Percentiles rank a stretch among this genome's conserved stretches.
phyloP scores from a whole-genome alignment of 2,329 filamentous ascomycete genomes.

The Didymella exigua region DNA sequence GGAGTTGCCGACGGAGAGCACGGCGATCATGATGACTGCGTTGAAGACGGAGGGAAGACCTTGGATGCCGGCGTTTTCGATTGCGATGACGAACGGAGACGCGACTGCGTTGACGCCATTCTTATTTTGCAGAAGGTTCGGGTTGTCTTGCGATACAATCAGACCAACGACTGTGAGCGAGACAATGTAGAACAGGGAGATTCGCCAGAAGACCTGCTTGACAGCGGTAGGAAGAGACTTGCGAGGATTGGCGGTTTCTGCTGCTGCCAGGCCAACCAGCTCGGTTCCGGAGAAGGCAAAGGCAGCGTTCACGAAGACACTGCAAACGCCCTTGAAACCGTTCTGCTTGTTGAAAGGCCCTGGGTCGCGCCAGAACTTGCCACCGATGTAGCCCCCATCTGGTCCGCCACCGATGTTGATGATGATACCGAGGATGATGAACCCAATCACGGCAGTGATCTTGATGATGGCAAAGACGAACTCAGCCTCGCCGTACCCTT shows the following conservation, averaged over 20 bases:
- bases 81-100: constrained; percentile 93
- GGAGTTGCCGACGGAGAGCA: constrained; percentile 89
- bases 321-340: constrained; percentile 68
- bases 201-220: constrained; percentile 56
- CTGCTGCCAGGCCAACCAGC: constrained; percentile 65
- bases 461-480: constrained; percentile 56
- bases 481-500: constrained; percentile 51
- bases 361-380: constrained; percentile 58
- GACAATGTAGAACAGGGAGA: constrained; percentile 77
- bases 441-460: constrained; percentile 60
- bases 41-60: constrained; percentile 91
- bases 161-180: constrained; percentile 81
- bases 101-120: constrained; percentile 71
- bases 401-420: constrained; percentile 76
- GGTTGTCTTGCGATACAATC: constrained; percentile 75
- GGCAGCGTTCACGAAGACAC: constrained; percentile 67
- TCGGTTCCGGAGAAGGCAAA: constrained; percentile 69
- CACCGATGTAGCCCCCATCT: constrained; percentile 58
- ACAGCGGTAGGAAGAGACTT: constrained; percentile 54
- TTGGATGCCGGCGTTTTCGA: constrained; percentile 79
- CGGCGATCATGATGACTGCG: constrained; percentile 88
- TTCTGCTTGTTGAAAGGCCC: constrained; percentile 74
- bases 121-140: constrained; percentile 63
- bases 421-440: constrained; percentile 86
- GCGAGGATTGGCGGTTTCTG: constrained; percentile 62